phyloP scores from a whole-genome alignment of 164 flowering plant species.

The Chloranthus sessilifolius region DNA sequence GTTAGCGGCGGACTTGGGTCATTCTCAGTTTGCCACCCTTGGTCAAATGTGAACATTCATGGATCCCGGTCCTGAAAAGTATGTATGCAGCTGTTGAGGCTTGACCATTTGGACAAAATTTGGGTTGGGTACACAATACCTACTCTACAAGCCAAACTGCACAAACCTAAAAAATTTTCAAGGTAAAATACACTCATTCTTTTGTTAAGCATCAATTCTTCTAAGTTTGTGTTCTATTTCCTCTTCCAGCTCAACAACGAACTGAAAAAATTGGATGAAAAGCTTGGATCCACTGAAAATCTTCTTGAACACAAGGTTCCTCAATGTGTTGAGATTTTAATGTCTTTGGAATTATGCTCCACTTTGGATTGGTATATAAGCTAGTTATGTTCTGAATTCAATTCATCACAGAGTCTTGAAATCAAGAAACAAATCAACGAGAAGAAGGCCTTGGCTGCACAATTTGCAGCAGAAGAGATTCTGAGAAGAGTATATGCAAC shows the following conservation, averaged over 20 bases:
- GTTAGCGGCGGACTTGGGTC: too few species aligned
- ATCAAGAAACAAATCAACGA: conserved; percentile 54
- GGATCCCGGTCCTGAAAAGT: too few species aligned
- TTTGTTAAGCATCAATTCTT: too few species aligned
- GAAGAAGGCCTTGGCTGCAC: conserved; percentile 87
- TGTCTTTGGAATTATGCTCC: background rate
- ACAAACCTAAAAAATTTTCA: too few species aligned
- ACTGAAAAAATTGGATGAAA: conserved; percentile 53
- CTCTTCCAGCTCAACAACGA: conserved; percentile 51
- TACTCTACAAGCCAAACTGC: too few species aligned
- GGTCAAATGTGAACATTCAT: too few species aligned
- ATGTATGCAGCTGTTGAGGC: too few species aligned
- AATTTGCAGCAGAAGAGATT: conserved; percentile 85
- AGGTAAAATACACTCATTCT: too few species aligned
- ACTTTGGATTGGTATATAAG: background rate
- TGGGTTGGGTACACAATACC: too few species aligned
- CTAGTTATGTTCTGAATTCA: background rate
- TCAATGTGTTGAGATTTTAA: background rate
- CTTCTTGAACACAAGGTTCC: conserved; percentile 69
- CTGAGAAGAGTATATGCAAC: conserved; percentile 75
- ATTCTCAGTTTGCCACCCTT: too few species aligned
- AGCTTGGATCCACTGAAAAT: conserved; percentile 43
- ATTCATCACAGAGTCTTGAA: conserved; percentile 64
- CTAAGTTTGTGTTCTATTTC: too few species aligned
- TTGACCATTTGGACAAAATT: too few species aligned